These are phyloP conservation scores for Ceratobasidium sp. DNA, from an alignment of 1,284 basidiomycete genomes.

Conservation along the genomic window DNA sequence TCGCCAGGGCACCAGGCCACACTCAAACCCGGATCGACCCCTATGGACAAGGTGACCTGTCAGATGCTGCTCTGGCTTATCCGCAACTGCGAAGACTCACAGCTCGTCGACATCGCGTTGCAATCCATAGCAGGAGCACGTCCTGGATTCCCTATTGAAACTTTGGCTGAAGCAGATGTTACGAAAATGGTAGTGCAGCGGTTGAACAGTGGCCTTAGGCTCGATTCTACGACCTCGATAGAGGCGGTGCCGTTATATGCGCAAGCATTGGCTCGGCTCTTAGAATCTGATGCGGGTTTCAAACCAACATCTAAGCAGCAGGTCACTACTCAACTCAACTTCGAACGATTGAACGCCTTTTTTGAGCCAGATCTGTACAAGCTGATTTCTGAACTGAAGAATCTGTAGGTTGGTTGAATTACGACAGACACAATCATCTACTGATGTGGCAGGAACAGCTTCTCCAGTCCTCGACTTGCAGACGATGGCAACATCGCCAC, in stretches of 20 bases:
- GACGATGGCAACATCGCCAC: background rate
- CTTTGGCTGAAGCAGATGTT: background rate
- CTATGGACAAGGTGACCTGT: background rate
- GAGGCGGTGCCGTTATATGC: background rate
- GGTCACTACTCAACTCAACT: too few species aligned
- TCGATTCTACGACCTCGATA: background rate
- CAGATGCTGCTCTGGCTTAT: slow-evolving; percentile 2
- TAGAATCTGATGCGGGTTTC: background rate
- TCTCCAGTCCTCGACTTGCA: background rate
- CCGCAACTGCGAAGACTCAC: slow-evolving; percentile 1
- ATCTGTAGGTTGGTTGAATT: too few species aligned
- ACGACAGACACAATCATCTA: too few species aligned
- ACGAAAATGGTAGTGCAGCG: background rate
- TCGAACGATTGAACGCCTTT: background rate
- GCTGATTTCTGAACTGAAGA: too few species aligned
- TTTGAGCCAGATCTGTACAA: too few species aligned
- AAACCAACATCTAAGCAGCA: background rate
- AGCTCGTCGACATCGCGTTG: background rate
- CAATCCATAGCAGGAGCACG: background rate
- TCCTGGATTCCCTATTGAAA: too few species aligned
- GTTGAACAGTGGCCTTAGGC: background rate
- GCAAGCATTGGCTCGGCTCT: background rate
- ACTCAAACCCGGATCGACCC: background rate
- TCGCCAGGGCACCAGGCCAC: background rate
- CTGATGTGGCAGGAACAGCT: too few species aligned